Conservation (phyloP, 345 rosid species). For the Raphanus sativus region DNA sequence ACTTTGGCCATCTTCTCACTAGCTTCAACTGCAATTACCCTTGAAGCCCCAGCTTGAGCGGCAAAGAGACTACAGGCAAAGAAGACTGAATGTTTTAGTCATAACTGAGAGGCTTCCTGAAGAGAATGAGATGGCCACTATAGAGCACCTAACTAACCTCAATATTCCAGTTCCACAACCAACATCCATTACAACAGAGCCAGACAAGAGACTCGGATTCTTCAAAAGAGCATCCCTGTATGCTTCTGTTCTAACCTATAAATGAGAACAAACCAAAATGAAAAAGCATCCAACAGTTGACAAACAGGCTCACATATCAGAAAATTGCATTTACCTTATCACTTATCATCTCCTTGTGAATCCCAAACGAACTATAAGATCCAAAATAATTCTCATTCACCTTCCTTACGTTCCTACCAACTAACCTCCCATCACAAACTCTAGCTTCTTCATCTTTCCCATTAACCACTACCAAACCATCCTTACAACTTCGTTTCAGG, state of each 20-base stretch:
- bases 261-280: constrained; percentile 6
- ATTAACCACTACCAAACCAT: constrained; percentile 24
- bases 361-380: constrained; percentile 82
- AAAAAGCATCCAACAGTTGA: constrained; percentile 2
- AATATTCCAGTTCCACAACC: constrained; percentile 97
- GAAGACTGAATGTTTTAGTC: background rate
- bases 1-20: constrained; percentile 93
- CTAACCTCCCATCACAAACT: constrained; percentile 39
- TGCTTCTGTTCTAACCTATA: constrained; percentile 81
- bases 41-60: constrained; percentile 88
- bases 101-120: too few species aligned
- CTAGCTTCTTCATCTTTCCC: constrained; percentile 35
- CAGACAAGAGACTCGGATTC: constrained; percentile 71
- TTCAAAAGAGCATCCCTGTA: constrained; percentile 78
- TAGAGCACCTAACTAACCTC: constrained; percentile 49
- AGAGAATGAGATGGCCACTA: constrained; percentile 1
- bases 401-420: constrained; percentile 52
- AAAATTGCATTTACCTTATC: constrained; percentile 64
- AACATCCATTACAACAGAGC: constrained; percentile 91
- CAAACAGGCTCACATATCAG: constrained; percentile 8
- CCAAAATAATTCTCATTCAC: constrained; percentile 83
- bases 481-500: constrained; percentile 32
- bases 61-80: constrained; percentile 71
- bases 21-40: constrained; percentile 91
- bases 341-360: constrained; percentile 87